These are phyloP conservation scores for Flaveria bidentis DNA, from an alignment of 129 eudicot genomes.

Conservation along the genomic window DNA sequence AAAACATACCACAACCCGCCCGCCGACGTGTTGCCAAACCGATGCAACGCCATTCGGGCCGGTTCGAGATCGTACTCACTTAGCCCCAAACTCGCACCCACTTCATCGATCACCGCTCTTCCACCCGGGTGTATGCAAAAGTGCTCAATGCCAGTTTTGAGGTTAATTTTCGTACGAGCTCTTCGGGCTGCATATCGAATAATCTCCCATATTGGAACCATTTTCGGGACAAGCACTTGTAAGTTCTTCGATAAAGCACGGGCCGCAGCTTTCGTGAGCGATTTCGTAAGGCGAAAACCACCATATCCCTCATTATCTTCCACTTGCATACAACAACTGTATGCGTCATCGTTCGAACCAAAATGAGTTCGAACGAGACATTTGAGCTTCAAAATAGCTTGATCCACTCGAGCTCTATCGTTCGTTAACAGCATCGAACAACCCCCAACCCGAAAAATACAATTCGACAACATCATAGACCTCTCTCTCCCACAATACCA, in stretches of 20 bases:
- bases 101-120: slow-evolving; percentile 66
- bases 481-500: slow-evolving; percentile 62
- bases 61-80: slow-evolving; percentile 67
- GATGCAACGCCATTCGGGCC: slow-evolving; percentile 63
- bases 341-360: slow-evolving; percentile 53
- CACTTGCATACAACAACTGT: slow-evolving; percentile 47
- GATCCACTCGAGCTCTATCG: slow-evolving; percentile 17
- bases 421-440: slow-evolving; percentile 63
- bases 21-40: slow-evolving; percentile 82
- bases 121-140: slow-evolving; percentile 88
- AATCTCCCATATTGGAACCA: slow-evolving; percentile 50
- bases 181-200: slow-evolving; percentile 28
- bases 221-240: slow-evolving; percentile 42
- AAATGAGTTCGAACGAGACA: slow-evolving; percentile 48
- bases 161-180: slow-evolving; percentile 33
- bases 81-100: slow-evolving; percentile 47
- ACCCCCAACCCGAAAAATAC: slow-evolving; percentile 58
- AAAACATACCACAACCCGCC: slow-evolving; percentile 79
- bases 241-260: slow-evolving; percentile 42
- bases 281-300: slow-evolving; percentile 51
- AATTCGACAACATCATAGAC: slow-evolving; percentile 62
- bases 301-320: slow-evolving; percentile 44
- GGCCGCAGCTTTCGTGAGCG: slow-evolving; percentile 49
- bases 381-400: slow-evolving; percentile 47
- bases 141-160: slow-evolving; percentile 58